Evolutionary conservation across 495 filamentous ascomycete species (phyloP).

Genomic region (Aspergillus incahuasiensis): DNA sequence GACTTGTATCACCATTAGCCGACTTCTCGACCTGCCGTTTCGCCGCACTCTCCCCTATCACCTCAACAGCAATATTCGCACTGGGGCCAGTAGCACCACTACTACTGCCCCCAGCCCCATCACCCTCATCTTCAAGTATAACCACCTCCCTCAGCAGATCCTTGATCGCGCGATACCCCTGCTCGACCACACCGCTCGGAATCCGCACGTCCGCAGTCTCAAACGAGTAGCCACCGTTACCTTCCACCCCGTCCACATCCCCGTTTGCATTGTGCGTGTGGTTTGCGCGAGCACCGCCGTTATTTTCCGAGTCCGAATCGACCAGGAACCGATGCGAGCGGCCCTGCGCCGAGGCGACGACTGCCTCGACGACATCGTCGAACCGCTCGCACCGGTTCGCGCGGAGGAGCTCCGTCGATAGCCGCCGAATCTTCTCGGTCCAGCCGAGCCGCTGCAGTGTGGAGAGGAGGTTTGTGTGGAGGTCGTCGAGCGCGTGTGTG

Average conservation of each 20-base stretch:
- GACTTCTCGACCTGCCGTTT: conserved; percentile 10
- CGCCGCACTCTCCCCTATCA: neutral
- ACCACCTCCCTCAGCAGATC: conserved; percentile 47
- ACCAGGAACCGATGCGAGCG: conserved; percentile 28
- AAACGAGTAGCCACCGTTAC: conserved; percentile 19
- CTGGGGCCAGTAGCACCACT: neutral
- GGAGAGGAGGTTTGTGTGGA: conserved; percentile 39
- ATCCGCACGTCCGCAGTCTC: conserved; percentile 41
- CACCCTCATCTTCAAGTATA: conserved; percentile 42
- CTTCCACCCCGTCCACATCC: conserved; percentile 17
- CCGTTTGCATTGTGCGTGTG: conserved; percentile 5
- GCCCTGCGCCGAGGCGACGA: conserved; percentile 41
- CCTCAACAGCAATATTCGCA: neutral
- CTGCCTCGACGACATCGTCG: conserved; percentile 43
- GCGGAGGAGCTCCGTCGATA: conserved; percentile 42
- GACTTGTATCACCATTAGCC: conserved; percentile 22
- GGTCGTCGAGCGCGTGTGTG: conserved; percentile 40
- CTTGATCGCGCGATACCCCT: conserved; percentile 42
- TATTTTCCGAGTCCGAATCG: neutral
- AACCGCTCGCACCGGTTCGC: conserved; percentile 45
- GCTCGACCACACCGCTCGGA: conserved; percentile 39
- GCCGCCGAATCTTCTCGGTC: conserved; percentile 38
- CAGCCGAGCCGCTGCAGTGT: conserved; percentile 40
- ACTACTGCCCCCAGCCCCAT: neutral
- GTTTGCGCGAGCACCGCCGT: conserved; percentile 6